Evolutionary conservation across 805 yeast genomes (phyloP).

Genomic region (Wickerhamiella brachini): DNA sequence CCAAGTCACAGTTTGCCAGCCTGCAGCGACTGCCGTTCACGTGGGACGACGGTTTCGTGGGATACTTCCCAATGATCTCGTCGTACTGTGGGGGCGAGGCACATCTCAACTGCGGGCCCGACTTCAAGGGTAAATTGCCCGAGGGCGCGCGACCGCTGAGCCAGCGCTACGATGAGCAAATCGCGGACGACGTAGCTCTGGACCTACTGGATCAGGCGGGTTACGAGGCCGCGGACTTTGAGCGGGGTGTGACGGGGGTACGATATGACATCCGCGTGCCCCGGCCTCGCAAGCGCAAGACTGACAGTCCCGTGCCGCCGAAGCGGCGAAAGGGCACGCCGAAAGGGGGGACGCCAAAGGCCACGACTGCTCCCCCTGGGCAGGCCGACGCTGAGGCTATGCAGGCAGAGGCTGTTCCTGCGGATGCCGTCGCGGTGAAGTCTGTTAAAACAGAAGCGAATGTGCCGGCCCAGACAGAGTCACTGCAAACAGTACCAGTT

Average conservation of each 20-base stretch:
- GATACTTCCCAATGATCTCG: slow-evolving; percentile 84
- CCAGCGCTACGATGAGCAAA: slow-evolving; percentile 49
- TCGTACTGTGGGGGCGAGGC: slow-evolving; percentile 71
- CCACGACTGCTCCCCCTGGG: no score
- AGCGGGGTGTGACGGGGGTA: not conserved
- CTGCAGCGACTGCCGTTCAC: not conserved
- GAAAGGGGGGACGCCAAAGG: no score
- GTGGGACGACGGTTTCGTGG: slow-evolving; percentile 68
- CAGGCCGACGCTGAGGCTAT: not conserved
- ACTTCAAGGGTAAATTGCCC: slow-evolving; percentile 26
- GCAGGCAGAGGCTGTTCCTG: no score
- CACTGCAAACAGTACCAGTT: no score
- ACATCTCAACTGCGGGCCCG: slow-evolving; percentile 52
- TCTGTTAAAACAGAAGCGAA: no score
- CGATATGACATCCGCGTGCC: not conserved
- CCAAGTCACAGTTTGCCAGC: slow-evolving; percentile 37
- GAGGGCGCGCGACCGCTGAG: slow-evolving; percentile 36
- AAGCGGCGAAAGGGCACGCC: not conserved
- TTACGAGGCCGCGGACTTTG: slow-evolving; percentile 11
- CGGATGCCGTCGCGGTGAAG: no score
- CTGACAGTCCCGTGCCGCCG: not conserved
- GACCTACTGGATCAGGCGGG: slow-evolving; percentile 64
- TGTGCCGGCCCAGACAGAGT: no score
- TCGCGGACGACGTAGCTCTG: slow-evolving; percentile 70
- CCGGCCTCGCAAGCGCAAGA: not conserved